Percentiles rank a stretch among this genome's conserved stretches.
Conservation (phyloP, 140 eudicot genomes). For the Oenanthe javanica region DNA sequence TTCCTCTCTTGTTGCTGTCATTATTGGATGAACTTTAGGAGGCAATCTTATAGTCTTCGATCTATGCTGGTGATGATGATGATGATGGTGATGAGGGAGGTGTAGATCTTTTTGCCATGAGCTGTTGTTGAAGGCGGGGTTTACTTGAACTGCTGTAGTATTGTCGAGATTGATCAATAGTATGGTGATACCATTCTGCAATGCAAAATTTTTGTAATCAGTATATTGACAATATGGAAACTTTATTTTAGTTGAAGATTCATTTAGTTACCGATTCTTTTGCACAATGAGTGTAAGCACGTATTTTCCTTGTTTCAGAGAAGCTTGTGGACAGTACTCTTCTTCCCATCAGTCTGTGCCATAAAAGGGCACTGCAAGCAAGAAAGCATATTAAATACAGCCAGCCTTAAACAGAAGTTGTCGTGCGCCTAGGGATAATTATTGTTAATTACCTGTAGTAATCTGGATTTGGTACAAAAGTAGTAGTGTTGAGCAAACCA, state of each 20-base stretch:
- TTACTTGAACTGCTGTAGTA: slow-evolving; percentile 27
- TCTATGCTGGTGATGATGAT: slow-evolving; percentile 11
- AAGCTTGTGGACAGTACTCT: slow-evolving; percentile 34
- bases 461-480: slow-evolving; percentile 48
- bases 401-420: not conserved
- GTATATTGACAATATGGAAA: not conserved
- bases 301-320: slow-evolving; percentile 28
- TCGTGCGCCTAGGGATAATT: not conserved
- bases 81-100: slow-evolving; percentile 23
- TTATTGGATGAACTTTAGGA: slow-evolving; percentile 1
- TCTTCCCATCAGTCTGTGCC: slow-evolving; percentile 59
- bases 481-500: slow-evolving; percentile 39
- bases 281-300: slow-evolving; percentile 54
- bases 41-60: slow-evolving; percentile 17
- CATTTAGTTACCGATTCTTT: slow-evolving; percentile 29
- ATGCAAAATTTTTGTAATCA: not conserved
- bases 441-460: slow-evolving; percentile 34
- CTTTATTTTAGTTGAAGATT: not conserved
- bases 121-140: slow-evolving; percentile 34
- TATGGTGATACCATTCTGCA: slow-evolving; percentile 60
- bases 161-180: slow-evolving; percentile 59
- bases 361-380: slow-evolving; percentile 46
- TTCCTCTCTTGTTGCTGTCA: slow-evolving; percentile 43
- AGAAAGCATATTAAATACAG: not conserved
- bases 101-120: slow-evolving; percentile 27